These are phyloP conservation scores for Gymnopilus junonius DNA, from an alignment of 768 basidiomycete species.

Conservation along the genomic window DNA sequence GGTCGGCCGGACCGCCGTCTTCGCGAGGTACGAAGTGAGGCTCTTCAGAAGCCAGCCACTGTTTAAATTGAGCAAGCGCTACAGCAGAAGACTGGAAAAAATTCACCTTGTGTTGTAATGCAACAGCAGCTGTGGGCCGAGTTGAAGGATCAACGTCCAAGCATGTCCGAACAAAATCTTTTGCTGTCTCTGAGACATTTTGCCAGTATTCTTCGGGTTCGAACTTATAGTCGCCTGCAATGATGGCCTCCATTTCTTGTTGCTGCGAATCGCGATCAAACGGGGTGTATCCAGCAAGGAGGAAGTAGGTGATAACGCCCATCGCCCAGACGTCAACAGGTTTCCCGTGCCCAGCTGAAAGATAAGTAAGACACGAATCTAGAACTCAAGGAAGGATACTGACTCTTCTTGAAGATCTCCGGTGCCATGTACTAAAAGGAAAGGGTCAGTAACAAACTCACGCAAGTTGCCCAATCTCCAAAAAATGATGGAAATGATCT, in stretches of 20 bases:
- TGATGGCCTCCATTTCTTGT: constrained; percentile 95
- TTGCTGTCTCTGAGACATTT: constrained; percentile 82
- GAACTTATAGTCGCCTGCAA: constrained; percentile 91
- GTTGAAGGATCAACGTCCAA: constrained; percentile 81
- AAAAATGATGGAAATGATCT: not conserved
- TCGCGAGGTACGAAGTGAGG: constrained; percentile 72
- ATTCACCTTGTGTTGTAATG: constrained; percentile 67
- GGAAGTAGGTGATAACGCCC: constrained; percentile 98
- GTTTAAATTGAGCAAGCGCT: constrained; percentile 51
- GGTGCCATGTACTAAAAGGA: constrained; percentile 84
- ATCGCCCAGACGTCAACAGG: constrained; percentile 98
- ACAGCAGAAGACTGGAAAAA: not conserved
- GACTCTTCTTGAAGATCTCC: constrained; percentile 93
- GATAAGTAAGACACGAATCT: not conserved
- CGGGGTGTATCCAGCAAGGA: constrained; percentile 91
- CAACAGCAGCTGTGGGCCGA: constrained; percentile 80
- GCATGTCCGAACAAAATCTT: constrained; percentile 81
- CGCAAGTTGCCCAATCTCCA: not conserved
- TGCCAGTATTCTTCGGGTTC: constrained; percentile 80
- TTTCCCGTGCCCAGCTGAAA: constrained; percentile 84
- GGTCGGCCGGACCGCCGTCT: constrained; percentile 68
- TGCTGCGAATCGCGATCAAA: constrained; percentile 91
- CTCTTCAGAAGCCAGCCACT: constrained; percentile 74
- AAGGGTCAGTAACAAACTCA: constrained; percentile 6
- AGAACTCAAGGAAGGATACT: constrained; percentile 24